Evolutionary conservation across 176 grass and related monocot species (phyloP).

Genomic region (Triticum aestivum): IWGSC_CS_RefSeq_v2.1 NC_057802.1:448488946-448489445

Average conservation of each 20-base stretch:
- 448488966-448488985: too few species aligned
- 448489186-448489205: neutral
- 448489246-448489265: too few species aligned
- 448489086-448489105: too few species aligned
- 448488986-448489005: too few species aligned
- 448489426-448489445: too few species aligned
- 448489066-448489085: too few species aligned
- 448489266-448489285: too few species aligned
- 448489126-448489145: neutral
- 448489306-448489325: neutral
- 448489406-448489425: neutral
- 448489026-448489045: too few species aligned
- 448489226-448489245: neutral
- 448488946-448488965: too few species aligned
- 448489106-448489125: neutral
- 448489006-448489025: too few species aligned
- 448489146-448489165: neutral
- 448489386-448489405: slow-evolving; percentile 1
- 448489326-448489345: neutral
- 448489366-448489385: slow-evolving; percentile 17
- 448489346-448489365: slow-evolving; percentile 7
- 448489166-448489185: neutral
- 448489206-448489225: neutral
- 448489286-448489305: too few species aligned
- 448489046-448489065: too few species aligned